phyloP scores from a whole-genome alignment of 1,284 basidiomycete genomes.

The Mycena citricolor region DNA sequence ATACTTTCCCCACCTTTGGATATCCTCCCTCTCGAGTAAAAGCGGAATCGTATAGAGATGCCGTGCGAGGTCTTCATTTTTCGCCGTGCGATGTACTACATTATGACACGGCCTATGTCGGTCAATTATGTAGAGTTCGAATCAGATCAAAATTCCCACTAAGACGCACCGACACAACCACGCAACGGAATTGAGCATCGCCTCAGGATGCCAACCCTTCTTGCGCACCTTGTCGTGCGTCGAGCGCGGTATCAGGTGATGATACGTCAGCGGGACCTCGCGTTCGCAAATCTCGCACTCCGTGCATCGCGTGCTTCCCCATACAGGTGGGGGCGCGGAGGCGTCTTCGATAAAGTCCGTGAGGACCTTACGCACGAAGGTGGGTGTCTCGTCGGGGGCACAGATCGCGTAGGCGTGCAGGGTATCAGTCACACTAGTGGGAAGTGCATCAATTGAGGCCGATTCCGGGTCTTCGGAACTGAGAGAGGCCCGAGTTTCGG shows the following conservation, averaged over 20 bases:
- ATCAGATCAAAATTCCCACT: neutral
- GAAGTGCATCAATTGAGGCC: slow-evolving; percentile 33
- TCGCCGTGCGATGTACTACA: slow-evolving; percentile 48
- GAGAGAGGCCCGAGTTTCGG: slow-evolving; percentile 33
- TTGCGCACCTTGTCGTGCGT: slow-evolving; percentile 51
- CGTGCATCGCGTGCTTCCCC: slow-evolving; percentile 48
- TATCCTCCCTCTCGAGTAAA: slow-evolving; percentile 50
- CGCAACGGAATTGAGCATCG: slow-evolving; percentile 53
- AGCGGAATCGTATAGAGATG: slow-evolving; percentile 49
- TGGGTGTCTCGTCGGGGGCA: slow-evolving; percentile 39
- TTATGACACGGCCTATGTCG: slow-evolving; percentile 49
- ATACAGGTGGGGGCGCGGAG: slow-evolving; percentile 46
- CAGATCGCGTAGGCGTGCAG: slow-evolving; percentile 47
- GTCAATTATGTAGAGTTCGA: slow-evolving; percentile 10
- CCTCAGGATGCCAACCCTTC: slow-evolving; percentile 53
- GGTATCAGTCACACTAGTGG: slow-evolving; percentile 44
- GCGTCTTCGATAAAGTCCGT: slow-evolving; percentile 43
- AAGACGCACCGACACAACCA: slow-evolving; percentile 53
- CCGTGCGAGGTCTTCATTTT: slow-evolving; percentile 50
- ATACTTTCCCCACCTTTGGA: slow-evolving; percentile 53
- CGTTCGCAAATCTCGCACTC: slow-evolving; percentile 60
- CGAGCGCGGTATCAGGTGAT: slow-evolving; percentile 56
- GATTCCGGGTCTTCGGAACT: slow-evolving; percentile 35
- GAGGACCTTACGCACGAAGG: slow-evolving; percentile 42
- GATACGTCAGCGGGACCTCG: slow-evolving; percentile 54